Conservation (phyloP, 805 yeast genomes). For the Kodamaea leandrae region DNA sequence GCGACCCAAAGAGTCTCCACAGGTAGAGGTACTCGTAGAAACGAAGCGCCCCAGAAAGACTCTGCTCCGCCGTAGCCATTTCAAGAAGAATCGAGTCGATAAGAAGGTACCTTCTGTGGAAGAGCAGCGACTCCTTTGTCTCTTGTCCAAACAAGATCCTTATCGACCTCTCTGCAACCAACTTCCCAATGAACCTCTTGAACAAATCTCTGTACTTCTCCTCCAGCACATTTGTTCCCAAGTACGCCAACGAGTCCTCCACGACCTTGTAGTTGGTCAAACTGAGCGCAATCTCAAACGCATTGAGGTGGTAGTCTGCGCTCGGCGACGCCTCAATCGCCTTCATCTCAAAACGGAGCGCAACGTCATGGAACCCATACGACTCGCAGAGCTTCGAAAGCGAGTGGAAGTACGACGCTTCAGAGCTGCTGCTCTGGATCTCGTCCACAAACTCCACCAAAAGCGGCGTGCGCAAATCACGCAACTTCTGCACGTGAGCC, state of each 20-base stretch:
- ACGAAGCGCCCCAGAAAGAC: constrained; percentile 28
- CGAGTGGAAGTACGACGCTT: constrained; percentile 31
- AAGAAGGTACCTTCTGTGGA: constrained; percentile 24
- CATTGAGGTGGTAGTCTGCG: constrained; percentile 18
- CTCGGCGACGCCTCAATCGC: constrained; percentile 21
- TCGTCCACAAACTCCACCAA: constrained; percentile 23
- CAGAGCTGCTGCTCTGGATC: constrained; percentile 14
- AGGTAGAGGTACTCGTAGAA: constrained; percentile 39
- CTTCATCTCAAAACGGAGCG: constrained; percentile 25
- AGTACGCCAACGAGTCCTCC: constrained; percentile 18
- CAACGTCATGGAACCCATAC: constrained; percentile 15
- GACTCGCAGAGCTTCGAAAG: constrained; percentile 25
- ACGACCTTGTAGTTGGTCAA: constrained; percentile 21
- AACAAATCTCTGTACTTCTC: constrained; percentile 19
- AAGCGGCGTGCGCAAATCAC: constrained; percentile 2
- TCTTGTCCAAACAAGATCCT: constrained; percentile 23
- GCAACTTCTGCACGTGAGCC: constrained; percentile 7
- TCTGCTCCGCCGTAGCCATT: constrained; percentile 31
- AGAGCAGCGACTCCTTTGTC: constrained; percentile 16
- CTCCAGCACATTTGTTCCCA: constrained; percentile 8
- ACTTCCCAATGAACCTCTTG: constrained; percentile 24
- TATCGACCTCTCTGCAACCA: constrained; percentile 24
- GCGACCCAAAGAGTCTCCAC: constrained; percentile 38
- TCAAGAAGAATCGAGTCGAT: constrained; percentile 34
- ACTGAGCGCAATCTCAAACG: constrained; percentile 26